Evolutionary conservation across 2,329 filamentous ascomycete genomes (phyloP).

Genomic region (Ceratocystis alfenasii): DNA sequence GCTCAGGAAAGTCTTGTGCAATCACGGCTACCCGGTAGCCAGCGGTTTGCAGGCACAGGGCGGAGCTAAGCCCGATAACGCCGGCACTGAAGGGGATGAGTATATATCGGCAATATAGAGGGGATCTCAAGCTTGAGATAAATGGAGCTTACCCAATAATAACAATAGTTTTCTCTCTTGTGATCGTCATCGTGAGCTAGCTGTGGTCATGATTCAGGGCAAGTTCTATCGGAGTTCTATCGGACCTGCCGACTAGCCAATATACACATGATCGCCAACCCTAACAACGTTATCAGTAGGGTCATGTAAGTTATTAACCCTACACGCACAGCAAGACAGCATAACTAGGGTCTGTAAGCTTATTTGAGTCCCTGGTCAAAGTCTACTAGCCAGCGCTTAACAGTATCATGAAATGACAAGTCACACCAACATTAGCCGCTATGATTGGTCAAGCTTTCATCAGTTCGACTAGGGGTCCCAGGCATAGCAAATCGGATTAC

Average conservation of each 20-base stretch:
- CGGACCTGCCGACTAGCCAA: neutral
- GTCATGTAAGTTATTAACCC: neutral
- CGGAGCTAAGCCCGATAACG: constrained; percentile 40
- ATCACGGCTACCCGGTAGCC: constrained; percentile 35
- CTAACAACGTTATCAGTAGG: neutral
- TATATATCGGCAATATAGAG: neutral
- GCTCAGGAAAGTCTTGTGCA: constrained; percentile 37
- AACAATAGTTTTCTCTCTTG: neutral
- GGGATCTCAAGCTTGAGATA: neutral
- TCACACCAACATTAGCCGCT: neutral
- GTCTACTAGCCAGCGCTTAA: neutral
- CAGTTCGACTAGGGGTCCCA: neutral
- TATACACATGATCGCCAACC: neutral
- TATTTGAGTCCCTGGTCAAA: neutral
- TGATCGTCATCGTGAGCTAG: neutral
- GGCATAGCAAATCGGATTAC: neutral
- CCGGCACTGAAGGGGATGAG: constrained; percentile 35
- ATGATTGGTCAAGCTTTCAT: neutral
- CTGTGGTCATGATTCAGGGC: neutral
- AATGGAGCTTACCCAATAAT: neutral
- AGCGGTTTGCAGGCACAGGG: constrained; percentile 35
- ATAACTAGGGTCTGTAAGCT: neutral
- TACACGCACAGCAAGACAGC: neutral
- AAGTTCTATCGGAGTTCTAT: neutral
- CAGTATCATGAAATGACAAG: neutral